These are phyloP conservation scores for Fusarium sp. DNA, from an alignment of 2,329 filamentous ascomycete species.

Conservation along the genomic window DNA sequence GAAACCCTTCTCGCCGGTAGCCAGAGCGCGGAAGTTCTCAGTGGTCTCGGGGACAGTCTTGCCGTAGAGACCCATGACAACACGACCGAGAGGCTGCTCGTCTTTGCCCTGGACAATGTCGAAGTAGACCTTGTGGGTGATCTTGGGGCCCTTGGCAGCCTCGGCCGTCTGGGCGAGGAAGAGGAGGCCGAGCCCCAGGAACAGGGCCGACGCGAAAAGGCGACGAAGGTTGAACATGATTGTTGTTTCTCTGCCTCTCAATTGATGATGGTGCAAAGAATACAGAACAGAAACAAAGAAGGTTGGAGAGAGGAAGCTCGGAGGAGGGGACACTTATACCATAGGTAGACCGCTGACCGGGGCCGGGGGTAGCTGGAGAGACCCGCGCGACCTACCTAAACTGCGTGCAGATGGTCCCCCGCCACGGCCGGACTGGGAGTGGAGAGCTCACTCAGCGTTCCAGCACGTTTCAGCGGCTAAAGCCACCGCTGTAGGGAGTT, in stretches of 20 bases:
- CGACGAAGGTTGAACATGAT: conserved; percentile 81
- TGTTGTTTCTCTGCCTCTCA: conserved; percentile 38
- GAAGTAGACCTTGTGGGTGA: conserved; percentile 95
- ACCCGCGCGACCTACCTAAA: conserved; percentile 19
- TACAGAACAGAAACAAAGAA: conserved; percentile 16
- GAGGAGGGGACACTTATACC: conserved; percentile 44
- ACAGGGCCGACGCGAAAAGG: conserved; percentile 76
- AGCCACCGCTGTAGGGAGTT: conserved; percentile 14
- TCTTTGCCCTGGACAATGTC: conserved; percentile 83
- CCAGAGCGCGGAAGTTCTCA: conserved; percentile 81
- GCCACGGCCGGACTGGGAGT: conserved; percentile 20
- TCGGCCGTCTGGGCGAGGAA: conserved; percentile 80
- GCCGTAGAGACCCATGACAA: conserved; percentile 87
- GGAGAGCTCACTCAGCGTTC: conserved; percentile 36
- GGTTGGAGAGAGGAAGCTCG: conserved; percentile 26
- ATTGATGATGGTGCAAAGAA: conserved; percentile 33
- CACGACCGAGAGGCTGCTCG: conserved; percentile 77
- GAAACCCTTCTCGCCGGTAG: conserved; percentile 87
- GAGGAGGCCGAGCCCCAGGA: conserved; percentile 79
- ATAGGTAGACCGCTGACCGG: conserved; percentile 25
- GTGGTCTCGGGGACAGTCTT: conserved; percentile 83
- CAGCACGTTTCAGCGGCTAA: conserved; percentile 42
- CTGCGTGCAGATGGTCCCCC: conserved; percentile 23
- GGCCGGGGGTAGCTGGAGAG: conserved; percentile 29
- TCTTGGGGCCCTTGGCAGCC: conserved; percentile 88